Conservation (phyloP, 768 basidiomycete species). For the Trametes punicea region DNA sequence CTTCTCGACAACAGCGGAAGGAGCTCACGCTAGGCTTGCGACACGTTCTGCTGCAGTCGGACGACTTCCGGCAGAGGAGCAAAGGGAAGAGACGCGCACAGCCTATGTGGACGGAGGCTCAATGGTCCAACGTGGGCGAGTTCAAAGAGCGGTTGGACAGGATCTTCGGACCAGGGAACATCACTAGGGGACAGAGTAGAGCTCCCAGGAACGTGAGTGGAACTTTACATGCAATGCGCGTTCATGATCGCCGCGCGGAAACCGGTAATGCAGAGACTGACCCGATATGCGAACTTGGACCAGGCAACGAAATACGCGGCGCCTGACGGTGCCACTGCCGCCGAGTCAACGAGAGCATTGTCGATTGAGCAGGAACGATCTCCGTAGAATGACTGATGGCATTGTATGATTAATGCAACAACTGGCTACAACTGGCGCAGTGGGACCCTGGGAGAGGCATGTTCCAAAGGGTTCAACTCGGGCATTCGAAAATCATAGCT, state of each 20-base stretch:
- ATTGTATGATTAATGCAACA: too few relatives aligned
- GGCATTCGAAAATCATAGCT: neutral
- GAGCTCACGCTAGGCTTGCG: neutral
- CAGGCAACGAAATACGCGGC: too few relatives aligned
- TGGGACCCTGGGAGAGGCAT: neutral
- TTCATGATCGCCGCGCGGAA: neutral
- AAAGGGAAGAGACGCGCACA: constrained; percentile 14
- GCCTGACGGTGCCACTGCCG: too few relatives aligned
- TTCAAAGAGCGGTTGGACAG: constrained; percentile 21
- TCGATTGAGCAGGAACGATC: too few relatives aligned
- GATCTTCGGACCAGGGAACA: constrained; percentile 15
- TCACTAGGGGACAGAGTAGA: constrained; percentile 11
- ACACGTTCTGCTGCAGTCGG: constrained; percentile 1
- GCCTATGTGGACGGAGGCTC: constrained; percentile 4
- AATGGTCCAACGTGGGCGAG: constrained; percentile 20
- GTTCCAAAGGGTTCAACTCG: neutral
- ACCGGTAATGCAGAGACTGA: neutral
- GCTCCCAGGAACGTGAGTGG: constrained; percentile 16
- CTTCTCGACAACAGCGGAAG: neutral
- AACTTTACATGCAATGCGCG: neutral
- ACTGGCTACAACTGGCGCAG: too few relatives aligned
- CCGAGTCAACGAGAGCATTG: too few relatives aligned
- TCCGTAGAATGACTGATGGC: too few relatives aligned
- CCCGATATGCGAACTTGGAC: neutral
- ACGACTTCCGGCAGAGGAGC: neutral